A percentile compares a stretch with the other conserved stretches of the same genome.
These are phyloP conservation scores for Komagataella phaffii DNA, from an alignment of 805 yeast genomes.

Conservation along the genomic window DNA sequence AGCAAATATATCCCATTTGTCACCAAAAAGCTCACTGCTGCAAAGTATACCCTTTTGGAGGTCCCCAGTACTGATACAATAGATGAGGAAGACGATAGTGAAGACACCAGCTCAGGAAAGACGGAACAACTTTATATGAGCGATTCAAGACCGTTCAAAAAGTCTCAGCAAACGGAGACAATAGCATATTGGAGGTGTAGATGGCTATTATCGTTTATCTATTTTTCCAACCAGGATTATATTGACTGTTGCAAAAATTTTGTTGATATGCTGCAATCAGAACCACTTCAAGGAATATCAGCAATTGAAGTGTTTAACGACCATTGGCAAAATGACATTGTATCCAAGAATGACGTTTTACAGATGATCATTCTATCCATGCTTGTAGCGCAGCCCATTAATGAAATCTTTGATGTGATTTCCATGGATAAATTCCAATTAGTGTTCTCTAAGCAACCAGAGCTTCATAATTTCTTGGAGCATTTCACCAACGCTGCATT, in stretches of 20 bases:
- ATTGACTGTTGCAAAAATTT: slow-evolving; percentile 10
- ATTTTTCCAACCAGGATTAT: slow-evolving; percentile 13
- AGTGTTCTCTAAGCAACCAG: background rate
- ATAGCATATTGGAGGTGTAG: slow-evolving; percentile 16
- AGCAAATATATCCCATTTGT: background rate
- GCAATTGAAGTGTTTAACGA: slow-evolving; percentile 1
- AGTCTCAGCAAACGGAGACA: slow-evolving; percentile 5
- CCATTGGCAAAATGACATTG: background rate
- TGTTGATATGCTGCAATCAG: slow-evolving; percentile 4
- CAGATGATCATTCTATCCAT: background rate
- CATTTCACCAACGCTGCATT: background rate
- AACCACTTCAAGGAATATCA: background rate
- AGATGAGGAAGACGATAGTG: background rate
- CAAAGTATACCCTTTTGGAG: background rate
- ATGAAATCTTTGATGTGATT: background rate
- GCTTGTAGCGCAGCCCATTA: background rate
- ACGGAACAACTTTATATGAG: background rate
- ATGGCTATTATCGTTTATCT: slow-evolving; percentile 14
- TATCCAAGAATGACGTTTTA: slow-evolving; percentile 1
- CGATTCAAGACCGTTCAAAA: background rate
- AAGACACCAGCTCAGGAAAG: background rate
- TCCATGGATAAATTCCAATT: background rate
- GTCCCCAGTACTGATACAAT: background rate
- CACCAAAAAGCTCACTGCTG: background rate
- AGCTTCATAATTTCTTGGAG: background rate